Percentiles rank a stretch among this genome's conserved stretches.
Conservation (phyloP, 1,284 basidiomycete genomes). For the Trichosporon ovoides region DNA sequence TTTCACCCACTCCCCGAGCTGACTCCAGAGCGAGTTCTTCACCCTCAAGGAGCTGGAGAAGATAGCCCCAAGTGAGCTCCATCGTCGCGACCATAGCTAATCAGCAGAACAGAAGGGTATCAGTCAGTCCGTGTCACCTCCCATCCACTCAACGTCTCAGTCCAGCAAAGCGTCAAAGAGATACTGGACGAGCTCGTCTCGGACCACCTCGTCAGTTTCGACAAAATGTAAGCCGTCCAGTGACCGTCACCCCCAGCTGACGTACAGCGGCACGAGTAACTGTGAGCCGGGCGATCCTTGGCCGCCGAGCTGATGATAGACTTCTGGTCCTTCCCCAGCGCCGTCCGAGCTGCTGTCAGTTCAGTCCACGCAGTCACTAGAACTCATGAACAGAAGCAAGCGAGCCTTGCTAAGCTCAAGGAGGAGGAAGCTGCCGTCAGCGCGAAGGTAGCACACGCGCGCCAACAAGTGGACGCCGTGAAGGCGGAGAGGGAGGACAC, state of each 20-base stretch:
- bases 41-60: conserved; percentile 86
- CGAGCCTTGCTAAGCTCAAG: conserved; percentile 56
- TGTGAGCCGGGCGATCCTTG: conserved; percentile 55
- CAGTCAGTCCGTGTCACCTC: conserved; percentile 51
- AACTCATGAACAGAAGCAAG: conserved; percentile 39
- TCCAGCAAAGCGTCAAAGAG: conserved; percentile 81
- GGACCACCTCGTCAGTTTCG: conserved; percentile 71
- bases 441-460: conserved; percentile 33
- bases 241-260: conserved; percentile 12
- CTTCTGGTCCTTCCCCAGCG: conserved; percentile 88
- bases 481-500: neutral
- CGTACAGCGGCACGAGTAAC: conserved; percentile 65
- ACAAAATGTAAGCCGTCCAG: conserved; percentile 72
- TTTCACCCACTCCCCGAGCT: neutral
- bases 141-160: conserved; percentile 47
- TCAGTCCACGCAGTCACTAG: neutral
- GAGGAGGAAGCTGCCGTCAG: conserved; percentile 54
- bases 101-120: conserved; percentile 83
- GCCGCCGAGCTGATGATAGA: conserved; percentile 52
- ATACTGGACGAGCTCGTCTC: conserved; percentile 75
- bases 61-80: conserved; percentile 46
- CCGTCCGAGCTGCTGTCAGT: conserved; percentile 67
- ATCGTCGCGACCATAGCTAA: no score
- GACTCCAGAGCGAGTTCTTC: conserved; percentile 69
- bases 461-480: conserved; percentile 48